Evolutionary conservation across 768 basidiomycete species (phyloP).

Genomic region (Amanita exitialis): DNA sequence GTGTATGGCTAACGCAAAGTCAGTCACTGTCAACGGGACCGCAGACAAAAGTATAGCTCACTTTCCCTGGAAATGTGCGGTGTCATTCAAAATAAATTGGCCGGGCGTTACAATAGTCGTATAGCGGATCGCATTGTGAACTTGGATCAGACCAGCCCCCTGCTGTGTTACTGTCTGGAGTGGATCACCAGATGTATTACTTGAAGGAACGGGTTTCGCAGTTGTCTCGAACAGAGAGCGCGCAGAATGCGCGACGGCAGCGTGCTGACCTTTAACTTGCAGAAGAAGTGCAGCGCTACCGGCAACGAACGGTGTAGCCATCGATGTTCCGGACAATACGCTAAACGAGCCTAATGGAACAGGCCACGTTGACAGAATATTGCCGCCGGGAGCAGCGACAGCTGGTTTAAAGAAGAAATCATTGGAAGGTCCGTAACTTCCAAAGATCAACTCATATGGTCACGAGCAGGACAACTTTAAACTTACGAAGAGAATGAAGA

Average conservation of each 20-base stretch:
- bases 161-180: slow-evolving; percentile 39
- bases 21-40: not conserved
- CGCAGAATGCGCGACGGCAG: slow-evolving; percentile 16
- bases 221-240: slow-evolving; percentile 39
- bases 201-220: slow-evolving; percentile 27
- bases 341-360: slow-evolving; percentile 28
- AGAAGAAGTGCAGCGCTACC: slow-evolving; percentile 31
- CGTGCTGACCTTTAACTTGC: slow-evolving; percentile 24
- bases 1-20: slow-evolving; percentile 23
- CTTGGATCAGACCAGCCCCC: slow-evolving; percentile 48
- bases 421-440: slow-evolving; percentile 47
- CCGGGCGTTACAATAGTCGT: slow-evolving; percentile 36
- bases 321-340: slow-evolving; percentile 33
- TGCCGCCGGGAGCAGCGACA: slow-evolving; percentile 42
- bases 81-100: slow-evolving; percentile 48
- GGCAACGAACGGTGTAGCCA: slow-evolving; percentile 36
- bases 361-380: slow-evolving; percentile 38
- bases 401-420: slow-evolving; percentile 51
- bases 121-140: slow-evolving; percentile 44
- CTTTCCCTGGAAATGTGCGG: slow-evolving; percentile 31
- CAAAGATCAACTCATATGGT: not conserved
- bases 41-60: slow-evolving; percentile 15
- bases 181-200: slow-evolving; percentile 28
- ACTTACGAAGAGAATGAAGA: slow-evolving; percentile 35
- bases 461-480: not conserved